Evolutionary conservation across 306 rosid species (phyloP), one percentile per base, ranked within the genome.

Genomic region (Purshia tridentata): DNA sequence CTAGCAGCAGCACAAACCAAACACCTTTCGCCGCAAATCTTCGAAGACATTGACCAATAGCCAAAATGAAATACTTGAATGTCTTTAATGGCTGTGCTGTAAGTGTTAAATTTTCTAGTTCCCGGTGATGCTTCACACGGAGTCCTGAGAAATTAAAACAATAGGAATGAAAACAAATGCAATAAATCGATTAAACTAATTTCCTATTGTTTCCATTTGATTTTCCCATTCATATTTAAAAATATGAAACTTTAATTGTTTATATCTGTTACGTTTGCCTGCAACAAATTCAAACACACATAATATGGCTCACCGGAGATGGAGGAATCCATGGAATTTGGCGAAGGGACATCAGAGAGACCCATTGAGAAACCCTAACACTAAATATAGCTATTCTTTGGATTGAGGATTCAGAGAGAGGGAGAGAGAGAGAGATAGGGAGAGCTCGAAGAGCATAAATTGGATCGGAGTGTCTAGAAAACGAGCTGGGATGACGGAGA

Each of bases 101-200:
- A 22, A 70, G 45, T 1, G 65, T 56, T 23, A 70, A 44, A 15
- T 6, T 56, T 16, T 56, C 75, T 4, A 70, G 66, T 15, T 70
- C 75, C 66, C 14, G 75, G 29, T 44, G 42, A 22, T 56, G 75
- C 66, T 59, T 70, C 75, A 13, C 42, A 44, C 65, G 75, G 42
- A 70, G 23, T 14, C 53, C 75, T 70, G 44, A 15, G 10, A 22
- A 70, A 56, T 70, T 49, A 42, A 22, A 20, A 55, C 50, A 52
- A 69, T 53, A 19, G 16, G 29, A 14, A 18, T 4, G 6, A 12
- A 0, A 20, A 3, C n/a, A 52, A 53, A 51, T 2, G 2, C 35
- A 29, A 29, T 29, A 29, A 29, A 29, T n/a, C n/a, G n/a, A n/a
- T n/a, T n/a, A 9, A 35, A 51, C 15, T 3, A 69, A 2, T 40